Base-by-base conservation (phyloP, 306 rosid species). In the Purshia tridentata region DNA sequence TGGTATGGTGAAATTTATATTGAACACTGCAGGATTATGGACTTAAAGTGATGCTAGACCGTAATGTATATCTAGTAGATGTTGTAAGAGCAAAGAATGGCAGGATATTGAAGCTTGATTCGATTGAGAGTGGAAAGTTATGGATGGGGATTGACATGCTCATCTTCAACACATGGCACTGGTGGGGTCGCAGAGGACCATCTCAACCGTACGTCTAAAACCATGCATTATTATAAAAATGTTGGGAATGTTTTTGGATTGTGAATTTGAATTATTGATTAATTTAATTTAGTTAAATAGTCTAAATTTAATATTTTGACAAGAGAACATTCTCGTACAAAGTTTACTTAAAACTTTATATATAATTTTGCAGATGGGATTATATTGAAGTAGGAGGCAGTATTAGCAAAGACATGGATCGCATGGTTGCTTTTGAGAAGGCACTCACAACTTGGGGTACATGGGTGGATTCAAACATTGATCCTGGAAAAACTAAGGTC, bases 181-280 rank as follows among this genome's bases (percentile, higher is more conserved):
- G 98, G 98, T 94, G 98, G 98, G 78, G 39, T 69, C 91, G 98
- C 11, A 89, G 97, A 72, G 96, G 96, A 72, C 90, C 98, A n/a
- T 69, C 96, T 45, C 98, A 94, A 78, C 97, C 97, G 98, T 91
- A 86, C 8, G 82, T 64, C 50, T 8, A 29, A 29, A 29, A 1
- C 35, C 35, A 29, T 29, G 35, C 35, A 29, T 29, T 29, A 29
- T 3, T 29, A 29, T 29, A 29, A 29, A 29, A 29, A 29, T n/a
- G 2, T 29, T 29, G 2, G 35, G 35, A 29, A 29, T 29, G 35
- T 29, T 29, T 29, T 29, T 29, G 2, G 35, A 29, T 29, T 29
- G 35, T 29, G 2, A 29, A 29, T 29, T 29, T 29, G 35, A 29
- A 29, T 3, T 3, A 29, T 29, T 29, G 35, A 29, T 29, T 29